Base-by-base conservation (phyloP, 768 basidiomycete genomes). In the Leccinum pellstonianum region DNA sequence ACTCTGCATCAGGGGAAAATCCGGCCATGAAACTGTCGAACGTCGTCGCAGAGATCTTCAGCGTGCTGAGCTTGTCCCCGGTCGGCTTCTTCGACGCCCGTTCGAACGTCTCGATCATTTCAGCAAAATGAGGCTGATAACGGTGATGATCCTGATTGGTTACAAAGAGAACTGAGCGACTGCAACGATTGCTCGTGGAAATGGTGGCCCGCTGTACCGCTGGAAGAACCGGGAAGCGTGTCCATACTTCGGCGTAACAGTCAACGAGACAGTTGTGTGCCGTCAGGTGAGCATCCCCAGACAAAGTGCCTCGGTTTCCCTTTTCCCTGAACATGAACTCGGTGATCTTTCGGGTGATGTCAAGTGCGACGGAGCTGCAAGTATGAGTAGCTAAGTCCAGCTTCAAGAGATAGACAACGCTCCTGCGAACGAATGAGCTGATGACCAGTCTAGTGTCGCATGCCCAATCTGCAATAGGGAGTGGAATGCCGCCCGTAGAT, bases 241-340 rank as follows among this genome's bases (percentile, higher is more conserved):
- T 83, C 84, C 84, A 86, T 23, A 84, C 79, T 10, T 84, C 83
- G 0, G 76, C 71, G 53, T 83, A 79, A 61, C 83, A 84, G 59
- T 85, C 82, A 47, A 86, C 66, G 29, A 86, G 59, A 46, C 71
- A 78, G 60, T 84, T 86, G 64, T 84, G 78, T 14, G 61, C 59
- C 2, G 78, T 77, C 15, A 57, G 56, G 38, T 35, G 53, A 29
- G 61, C 53, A 33, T 60, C 58, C 23, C 67, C 63, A 12, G 55
- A 68, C 21, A 68, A 55, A n/a, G 64, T 19, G 5, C 62, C 62
- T 27, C 65, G 69, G 38, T 59, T 48, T 29, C 70, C 75, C 47
- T 76, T 80, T 59, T 82, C 79, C 61, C 75, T 76, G 72, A 87
- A 86, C 73, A 76, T 79, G 67, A 85, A 85, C 58, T 86, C 83